These are phyloP conservation scores for Elsinoe perseae DNA, from an alignment of 2,329 filamentous ascomycete species.

Conservation along the genomic window DNA sequence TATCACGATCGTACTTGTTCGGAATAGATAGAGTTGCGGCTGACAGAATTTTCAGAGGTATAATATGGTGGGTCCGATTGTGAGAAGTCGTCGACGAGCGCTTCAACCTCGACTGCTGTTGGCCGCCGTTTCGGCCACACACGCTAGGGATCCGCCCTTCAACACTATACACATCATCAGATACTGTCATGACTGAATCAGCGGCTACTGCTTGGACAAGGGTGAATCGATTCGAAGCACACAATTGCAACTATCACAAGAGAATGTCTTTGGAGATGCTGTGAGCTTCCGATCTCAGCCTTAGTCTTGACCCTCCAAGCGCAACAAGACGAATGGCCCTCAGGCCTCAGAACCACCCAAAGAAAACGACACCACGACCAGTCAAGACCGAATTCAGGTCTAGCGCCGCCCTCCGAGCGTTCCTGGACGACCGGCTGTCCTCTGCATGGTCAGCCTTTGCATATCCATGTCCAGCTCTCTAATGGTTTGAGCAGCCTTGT, in stretches of 20 bases:
- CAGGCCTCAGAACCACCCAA: background rate
- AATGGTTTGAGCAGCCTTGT: conserved; percentile 64
- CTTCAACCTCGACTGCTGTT: background rate
- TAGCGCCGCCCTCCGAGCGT: background rate
- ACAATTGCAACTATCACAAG: background rate
- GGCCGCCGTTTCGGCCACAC: conserved; percentile 1
- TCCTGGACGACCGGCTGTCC: conserved; percentile 8
- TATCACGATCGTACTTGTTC: background rate
- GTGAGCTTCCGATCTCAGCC: background rate
- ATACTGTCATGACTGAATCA: background rate
- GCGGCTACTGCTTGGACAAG: conserved; percentile 2
- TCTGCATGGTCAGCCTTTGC: conserved; percentile 43
- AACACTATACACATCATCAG: background rate
- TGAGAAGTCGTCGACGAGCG: background rate
- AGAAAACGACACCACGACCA: background rate
- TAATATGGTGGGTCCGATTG: background rate
- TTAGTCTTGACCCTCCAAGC: background rate
- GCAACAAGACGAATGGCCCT: background rate
- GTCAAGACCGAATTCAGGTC: background rate
- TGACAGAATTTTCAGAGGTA: background rate
- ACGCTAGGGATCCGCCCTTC: background rate
- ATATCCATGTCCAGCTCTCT: conserved; percentile 65
- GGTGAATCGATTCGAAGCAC: background rate
- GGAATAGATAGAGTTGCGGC: conserved; percentile 1
- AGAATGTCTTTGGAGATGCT: background rate